Evolutionary conservation across 2,329 filamentous ascomycete genomes (phyloP).

Genomic region (Sphaerulina vaccinii): DNA sequence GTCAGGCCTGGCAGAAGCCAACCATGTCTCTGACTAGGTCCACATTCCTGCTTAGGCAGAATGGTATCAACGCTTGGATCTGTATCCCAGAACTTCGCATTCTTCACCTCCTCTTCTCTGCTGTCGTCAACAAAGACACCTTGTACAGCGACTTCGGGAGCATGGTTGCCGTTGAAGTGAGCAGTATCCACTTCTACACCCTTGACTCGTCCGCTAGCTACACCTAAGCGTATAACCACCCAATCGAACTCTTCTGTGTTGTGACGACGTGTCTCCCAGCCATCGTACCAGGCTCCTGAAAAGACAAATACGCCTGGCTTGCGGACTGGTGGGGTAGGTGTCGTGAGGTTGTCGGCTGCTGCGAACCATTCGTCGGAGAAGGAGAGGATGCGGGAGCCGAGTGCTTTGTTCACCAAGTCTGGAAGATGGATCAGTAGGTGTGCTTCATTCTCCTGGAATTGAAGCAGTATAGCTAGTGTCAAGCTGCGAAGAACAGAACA

Average conservation of each 20-base stretch:
- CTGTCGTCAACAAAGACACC: constrained; percentile 67
- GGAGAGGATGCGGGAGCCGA: constrained; percentile 54
- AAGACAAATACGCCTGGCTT: constrained; percentile 59
- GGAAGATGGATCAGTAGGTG: neutral
- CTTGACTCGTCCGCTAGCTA: constrained; percentile 66
- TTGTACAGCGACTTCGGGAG: constrained; percentile 74
- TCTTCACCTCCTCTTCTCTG: constrained; percentile 60
- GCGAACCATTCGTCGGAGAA: constrained; percentile 64
- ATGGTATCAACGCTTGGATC: constrained; percentile 42
- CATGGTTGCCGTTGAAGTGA: constrained; percentile 80
- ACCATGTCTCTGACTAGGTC: constrained; percentile 69
- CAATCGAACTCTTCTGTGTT: constrained; percentile 59
- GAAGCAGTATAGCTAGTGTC: too few relatives aligned
- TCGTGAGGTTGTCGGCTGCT: constrained; percentile 58
- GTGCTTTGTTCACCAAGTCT: constrained; percentile 55
- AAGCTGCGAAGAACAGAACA: too few relatives aligned
- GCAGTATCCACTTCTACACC: constrained; percentile 79
- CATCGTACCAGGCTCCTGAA: constrained; percentile 64
- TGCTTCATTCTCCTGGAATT: too few relatives aligned
- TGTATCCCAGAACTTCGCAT: constrained; percentile 61
- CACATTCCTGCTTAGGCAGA: constrained; percentile 67
- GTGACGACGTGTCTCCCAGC: constrained; percentile 63
- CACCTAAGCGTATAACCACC: constrained; percentile 60
- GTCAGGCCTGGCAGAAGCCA: constrained; percentile 63
- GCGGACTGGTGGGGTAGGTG: constrained; percentile 55